Evolutionary conservation across 768 basidiomycete genomes (phyloP), one percentile per base, ranked within the genome.

Genomic region (Podaxis pistillaris): DNA sequence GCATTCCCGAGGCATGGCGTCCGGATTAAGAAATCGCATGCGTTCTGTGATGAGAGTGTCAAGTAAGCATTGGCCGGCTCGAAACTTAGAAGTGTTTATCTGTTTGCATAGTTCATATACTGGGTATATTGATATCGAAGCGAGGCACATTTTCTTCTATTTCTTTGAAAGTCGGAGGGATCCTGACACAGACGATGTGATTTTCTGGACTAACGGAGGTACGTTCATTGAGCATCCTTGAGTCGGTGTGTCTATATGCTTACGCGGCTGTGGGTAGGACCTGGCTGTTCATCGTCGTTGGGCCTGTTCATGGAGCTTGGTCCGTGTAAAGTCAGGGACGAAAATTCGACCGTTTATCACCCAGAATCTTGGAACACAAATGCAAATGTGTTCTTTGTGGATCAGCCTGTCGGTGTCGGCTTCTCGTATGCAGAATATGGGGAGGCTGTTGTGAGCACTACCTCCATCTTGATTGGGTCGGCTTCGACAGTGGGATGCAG

Each of bases 121-220:
- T 0, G 88, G 88, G 9, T 89, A 89, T 66, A 86, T 89, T 58
- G 87, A 89, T 63, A 78, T 87, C 49, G 77, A 84, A 68, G 78
- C 85, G 4, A 78, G 86, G 4, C 87, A 88, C 68, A 65, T 89
- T 15, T 88, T 88, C 69, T 91, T 91, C 78, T 89, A 89, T 75
- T 91, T 91, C 71, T 91, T 91, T 70, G 88, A 91, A 70, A 87
- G 85, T 60, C 75, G 90, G 54, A 81, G 73, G 56, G 76, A 87
- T 64, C 87, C 87, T 4, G 80, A 79, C 38, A 82, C 75, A 58
- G 86, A 87, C 69, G 86, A 86, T 66, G 82, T 87, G 8, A 83
- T 87, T 9, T 83, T 87, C 67, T 83, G 81, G 81, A 80, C 79
- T 0, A 81, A 78, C 54, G 80, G 81, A 66, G 89, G 79, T 69